A percentile compares a stretch with the other conserved stretches of the same genome.
phyloP scores from a whole-genome alignment of 495 filamentous ascomycete species.

The Penicillium chermesinum region DNA sequence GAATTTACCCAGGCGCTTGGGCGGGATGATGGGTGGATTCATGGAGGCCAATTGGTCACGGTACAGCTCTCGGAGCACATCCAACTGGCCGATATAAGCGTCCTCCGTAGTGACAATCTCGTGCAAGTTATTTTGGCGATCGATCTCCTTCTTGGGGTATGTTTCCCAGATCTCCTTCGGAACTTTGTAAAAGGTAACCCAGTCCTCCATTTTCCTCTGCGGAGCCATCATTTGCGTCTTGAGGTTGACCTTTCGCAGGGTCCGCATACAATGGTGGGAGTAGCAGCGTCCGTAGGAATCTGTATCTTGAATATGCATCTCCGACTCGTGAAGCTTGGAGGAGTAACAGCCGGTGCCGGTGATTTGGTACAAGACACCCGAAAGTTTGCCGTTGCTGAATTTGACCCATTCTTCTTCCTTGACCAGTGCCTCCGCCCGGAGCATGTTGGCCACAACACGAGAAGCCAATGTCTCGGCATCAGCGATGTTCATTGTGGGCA shows the following conservation, averaged over 20 bases:
- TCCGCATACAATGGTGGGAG: conserved; percentile 88
- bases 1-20: conserved; percentile 70
- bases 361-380: conserved; percentile 87
- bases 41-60: conserved; percentile 69
- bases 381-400: conserved; percentile 67
- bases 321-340: conserved; percentile 68
- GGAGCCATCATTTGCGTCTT: conserved; percentile 63
- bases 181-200: conserved; percentile 86
- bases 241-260: conserved; percentile 88
- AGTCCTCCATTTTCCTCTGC: conserved; percentile 69
- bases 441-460: conserved; percentile 76
- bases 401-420: conserved; percentile 98
- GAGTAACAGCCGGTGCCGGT: conserved; percentile 93
- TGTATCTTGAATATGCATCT: conserved; percentile 70
- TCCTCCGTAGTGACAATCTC: conserved; percentile 96
- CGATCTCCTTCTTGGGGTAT: conserved; percentile 77
- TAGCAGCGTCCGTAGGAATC: conserved; percentile 74
- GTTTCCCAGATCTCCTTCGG: conserved; percentile 67
- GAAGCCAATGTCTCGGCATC: conserved; percentile 86
- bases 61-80: conserved; percentile 79
- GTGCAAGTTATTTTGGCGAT: conserved; percentile 90
- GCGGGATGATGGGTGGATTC: conserved; percentile 75
- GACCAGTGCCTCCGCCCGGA: conserved; percentile 68
- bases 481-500: conserved; percentile 97
- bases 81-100: conserved; percentile 78